Evolutionary conservation across 2,329 filamentous ascomycete species (phyloP).

Genomic region (Trichoderma cornu-damae): DNA sequence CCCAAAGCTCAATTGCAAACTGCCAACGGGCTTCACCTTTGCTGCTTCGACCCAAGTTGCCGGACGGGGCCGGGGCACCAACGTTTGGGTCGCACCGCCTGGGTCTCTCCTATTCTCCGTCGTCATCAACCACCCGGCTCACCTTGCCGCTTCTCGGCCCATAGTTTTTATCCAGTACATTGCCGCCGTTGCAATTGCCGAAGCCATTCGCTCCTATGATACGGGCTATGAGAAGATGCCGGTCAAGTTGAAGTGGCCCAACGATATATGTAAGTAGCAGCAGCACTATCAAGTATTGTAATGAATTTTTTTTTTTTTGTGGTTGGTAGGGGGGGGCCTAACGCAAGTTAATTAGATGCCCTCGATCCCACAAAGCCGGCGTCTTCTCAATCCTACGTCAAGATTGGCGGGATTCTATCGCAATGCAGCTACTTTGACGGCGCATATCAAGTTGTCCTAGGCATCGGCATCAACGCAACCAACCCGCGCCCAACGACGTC

Average conservation of each 20-base stretch:
- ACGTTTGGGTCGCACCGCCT: slow-evolving; percentile 90
- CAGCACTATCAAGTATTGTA: too few species aligned
- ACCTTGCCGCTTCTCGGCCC: slow-evolving; percentile 65
- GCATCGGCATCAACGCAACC: slow-evolving; percentile 79
- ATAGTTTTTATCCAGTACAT: slow-evolving; percentile 95
- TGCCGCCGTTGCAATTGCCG: slow-evolving; percentile 77
- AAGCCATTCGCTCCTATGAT: slow-evolving; percentile 77
- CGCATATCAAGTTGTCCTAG: slow-evolving; percentile 78
- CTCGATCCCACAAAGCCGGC: slow-evolving; percentile 54
- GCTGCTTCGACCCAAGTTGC: slow-evolving; percentile 84
- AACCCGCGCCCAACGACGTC: slow-evolving; percentile 85
- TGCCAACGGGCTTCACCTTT: slow-evolving; percentile 82
- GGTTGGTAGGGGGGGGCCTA: too few species aligned
- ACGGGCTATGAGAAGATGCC: slow-evolving; percentile 68
- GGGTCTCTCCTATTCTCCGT: slow-evolving; percentile 85
- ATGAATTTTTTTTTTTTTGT: too few species aligned
- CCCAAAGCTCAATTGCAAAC: slow-evolving; percentile 63
- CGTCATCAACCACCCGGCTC: slow-evolving; percentile 74
- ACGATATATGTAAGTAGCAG: slow-evolving; percentile 68
- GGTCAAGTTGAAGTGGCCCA: slow-evolving; percentile 93
- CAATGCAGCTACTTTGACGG: slow-evolving; percentile 76
- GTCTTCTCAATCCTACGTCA: slow-evolving; percentile 59
- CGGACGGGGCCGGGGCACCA: slow-evolving; percentile 80
- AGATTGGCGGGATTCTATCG: slow-evolving; percentile 89
- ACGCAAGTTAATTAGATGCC: slow-evolving; percentile 45